Percentiles rank a stretch among this genome's conserved stretches.
These are phyloP conservation scores for Serendipita sp. DNA, from an alignment of 768 basidiomycete genomes.

Conservation along the genomic window DNA sequence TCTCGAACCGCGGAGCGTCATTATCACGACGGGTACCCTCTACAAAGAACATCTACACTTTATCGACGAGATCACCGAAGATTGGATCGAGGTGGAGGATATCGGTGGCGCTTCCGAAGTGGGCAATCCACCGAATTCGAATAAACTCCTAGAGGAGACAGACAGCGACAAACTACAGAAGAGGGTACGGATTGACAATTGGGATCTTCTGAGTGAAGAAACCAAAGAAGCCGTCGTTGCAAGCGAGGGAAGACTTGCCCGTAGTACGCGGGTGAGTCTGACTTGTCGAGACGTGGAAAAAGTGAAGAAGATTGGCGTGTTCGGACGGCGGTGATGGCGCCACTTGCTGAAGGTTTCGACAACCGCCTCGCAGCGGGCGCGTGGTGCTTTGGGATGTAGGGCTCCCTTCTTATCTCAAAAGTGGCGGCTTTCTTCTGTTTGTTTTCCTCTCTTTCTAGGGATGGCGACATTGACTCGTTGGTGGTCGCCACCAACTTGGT, in stretches of 20 bases:
- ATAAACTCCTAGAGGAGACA: constrained; percentile 18
- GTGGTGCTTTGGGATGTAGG: too few relatives aligned
- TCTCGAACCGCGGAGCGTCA: constrained; percentile 71
- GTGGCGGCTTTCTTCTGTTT: too few relatives aligned
- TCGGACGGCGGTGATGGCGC: not conserved
- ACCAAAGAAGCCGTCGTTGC: constrained; percentile 25
- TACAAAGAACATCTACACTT: constrained; percentile 70
- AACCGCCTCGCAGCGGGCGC: not conserved
- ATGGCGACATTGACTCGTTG: too few relatives aligned
- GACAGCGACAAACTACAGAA: constrained; percentile 17
- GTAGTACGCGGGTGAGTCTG: constrained; percentile 58
- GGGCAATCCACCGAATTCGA: constrained; percentile 7
- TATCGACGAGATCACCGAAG: constrained; percentile 45
- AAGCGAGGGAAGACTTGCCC: constrained; percentile 36
- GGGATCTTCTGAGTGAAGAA: constrained; percentile 31
- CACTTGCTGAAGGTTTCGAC: not conserved
- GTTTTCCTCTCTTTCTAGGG: too few relatives aligned
- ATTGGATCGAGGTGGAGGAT: constrained; percentile 20
- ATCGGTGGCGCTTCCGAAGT: not conserved
- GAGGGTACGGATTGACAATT: constrained; percentile 37
- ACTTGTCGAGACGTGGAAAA: constrained; percentile 74
- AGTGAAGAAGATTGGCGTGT: constrained; percentile 21
- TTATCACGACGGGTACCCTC: constrained; percentile 55
- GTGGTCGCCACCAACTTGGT: too few relatives aligned
- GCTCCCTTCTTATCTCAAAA: too few relatives aligned